Conservation (phyloP, 768 basidiomycete genomes). For the Hypsizygus marmoreus region DNA sequence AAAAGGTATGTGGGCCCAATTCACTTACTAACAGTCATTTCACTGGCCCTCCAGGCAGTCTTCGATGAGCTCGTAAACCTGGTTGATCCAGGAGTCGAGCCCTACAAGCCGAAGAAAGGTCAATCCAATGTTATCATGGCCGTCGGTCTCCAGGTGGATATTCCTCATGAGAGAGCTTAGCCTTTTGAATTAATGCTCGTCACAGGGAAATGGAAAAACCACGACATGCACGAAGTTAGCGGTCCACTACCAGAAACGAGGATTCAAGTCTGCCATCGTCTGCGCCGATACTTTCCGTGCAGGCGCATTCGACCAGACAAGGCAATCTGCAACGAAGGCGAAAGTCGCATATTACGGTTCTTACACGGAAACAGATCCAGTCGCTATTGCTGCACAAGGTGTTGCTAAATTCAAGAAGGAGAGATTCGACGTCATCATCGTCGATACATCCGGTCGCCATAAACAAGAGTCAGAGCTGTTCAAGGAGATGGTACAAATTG, state of each 20-base stretch:
- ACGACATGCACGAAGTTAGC: conserved; percentile 99
- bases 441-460: conserved; percentile 96
- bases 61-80: conserved; percentile 95
- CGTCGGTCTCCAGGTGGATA: conserved; percentile 85
- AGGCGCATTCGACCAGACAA: conserved; percentile 98
- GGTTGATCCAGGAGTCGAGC: conserved; percentile 94
- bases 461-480: conserved; percentile 97
- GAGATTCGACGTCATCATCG: conserved; percentile 97
- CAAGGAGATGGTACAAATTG: conserved; percentile 97
- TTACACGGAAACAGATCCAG: conserved; percentile 98
- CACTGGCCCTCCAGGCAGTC: conserved; percentile 90
- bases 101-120: conserved; percentile 96
- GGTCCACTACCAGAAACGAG: conserved; percentile 95
- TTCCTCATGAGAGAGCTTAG: background rate
- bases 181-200: background rate
- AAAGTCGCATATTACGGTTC: conserved; percentile 99
- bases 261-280: conserved; percentile 95
- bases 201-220: conserved; percentile 95
- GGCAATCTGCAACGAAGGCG: conserved; percentile 98
- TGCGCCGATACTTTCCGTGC: conserved; percentile 99
- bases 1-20: conserved; percentile 74
- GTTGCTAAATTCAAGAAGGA: conserved; percentile 98
- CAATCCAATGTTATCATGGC: conserved; percentile 96
- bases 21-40: no score
- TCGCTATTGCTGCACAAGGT: conserved; percentile 90